Conservation (phyloP, 345 rosid genomes). For the Arabidopsis thaliana region TAIR10.1 NC_003075.7:15829501-15830000, state of each 20-base stretch:
- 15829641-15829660: constrained; percentile 72
- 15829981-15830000: constrained; percentile 92
- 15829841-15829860: constrained; percentile 90
- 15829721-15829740: constrained; percentile 89
- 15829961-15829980: constrained; percentile 78
- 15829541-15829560: constrained; percentile 87
- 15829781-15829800: constrained; percentile 73
- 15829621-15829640: constrained; percentile 52
- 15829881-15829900: constrained; percentile 77
- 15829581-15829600: constrained; percentile 94
- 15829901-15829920: constrained; percentile 81
- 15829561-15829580: constrained; percentile 70
- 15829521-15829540: constrained; percentile 80
- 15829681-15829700: constrained; percentile 89
- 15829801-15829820: constrained; percentile 69
- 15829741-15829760: constrained; percentile 94
- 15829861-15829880: constrained; percentile 76
- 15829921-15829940: constrained; percentile 76
- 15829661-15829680: constrained; percentile 81
- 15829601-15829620: constrained; percentile 66
- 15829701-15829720: constrained; percentile 86
- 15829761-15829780: constrained; percentile 72
- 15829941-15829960: constrained; percentile 87
- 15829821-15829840: constrained; percentile 76
- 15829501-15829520: constrained; percentile 66